A percentile compares a stretch with the other conserved stretches of the same genome.
phyloP scores from a whole-genome alignment of 805 yeast species.

The Wickerhamomyces bovis region DNA sequence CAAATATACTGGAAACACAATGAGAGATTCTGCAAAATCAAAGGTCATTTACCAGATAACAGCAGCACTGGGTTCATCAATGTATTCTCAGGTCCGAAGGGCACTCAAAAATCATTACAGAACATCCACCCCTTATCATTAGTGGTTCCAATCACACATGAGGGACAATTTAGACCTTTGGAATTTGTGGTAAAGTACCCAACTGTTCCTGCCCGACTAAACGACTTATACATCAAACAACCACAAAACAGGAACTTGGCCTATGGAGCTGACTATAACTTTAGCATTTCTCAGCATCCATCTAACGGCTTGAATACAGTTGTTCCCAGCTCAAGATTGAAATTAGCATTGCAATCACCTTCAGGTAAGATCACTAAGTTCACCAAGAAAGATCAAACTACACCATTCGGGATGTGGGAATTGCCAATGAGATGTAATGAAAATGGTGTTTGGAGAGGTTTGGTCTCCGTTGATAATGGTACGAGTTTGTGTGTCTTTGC shows the following conservation, averaged over 20 bases:
- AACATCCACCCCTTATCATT: constrained; percentile 64
- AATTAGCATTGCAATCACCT: constrained; percentile 76
- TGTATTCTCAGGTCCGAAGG: constrained; percentile 65
- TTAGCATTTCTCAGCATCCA: constrained; percentile 52
- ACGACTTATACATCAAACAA: constrained; percentile 75
- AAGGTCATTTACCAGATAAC: constrained; percentile 73
- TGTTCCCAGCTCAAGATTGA: constrained; percentile 31
- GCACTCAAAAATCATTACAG: constrained; percentile 49
- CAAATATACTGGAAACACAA: constrained; percentile 71
- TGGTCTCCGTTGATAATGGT: constrained; percentile 72
- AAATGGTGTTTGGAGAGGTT: constrained; percentile 75
- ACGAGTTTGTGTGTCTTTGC: constrained; percentile 84
- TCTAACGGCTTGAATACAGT: constrained; percentile 15
- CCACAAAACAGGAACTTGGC: constrained; percentile 72
- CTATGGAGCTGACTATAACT: constrained; percentile 54
- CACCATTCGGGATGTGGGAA: constrained; percentile 52
- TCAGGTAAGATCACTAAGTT: constrained; percentile 70
- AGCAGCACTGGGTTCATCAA: constrained; percentile 65
- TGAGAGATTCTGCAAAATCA: constrained; percentile 65
- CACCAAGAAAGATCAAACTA: constrained; percentile 39
- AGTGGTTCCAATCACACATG: constrained; percentile 70
- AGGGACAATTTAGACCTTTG: constrained; percentile 54
- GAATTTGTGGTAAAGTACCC: constrained; percentile 71
- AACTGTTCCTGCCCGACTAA: constrained; percentile 57
- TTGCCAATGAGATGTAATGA: constrained; percentile 59